phyloP scores from a whole-genome alignment of 148 eudicot species.

The Selenicereus undatus region DNA sequence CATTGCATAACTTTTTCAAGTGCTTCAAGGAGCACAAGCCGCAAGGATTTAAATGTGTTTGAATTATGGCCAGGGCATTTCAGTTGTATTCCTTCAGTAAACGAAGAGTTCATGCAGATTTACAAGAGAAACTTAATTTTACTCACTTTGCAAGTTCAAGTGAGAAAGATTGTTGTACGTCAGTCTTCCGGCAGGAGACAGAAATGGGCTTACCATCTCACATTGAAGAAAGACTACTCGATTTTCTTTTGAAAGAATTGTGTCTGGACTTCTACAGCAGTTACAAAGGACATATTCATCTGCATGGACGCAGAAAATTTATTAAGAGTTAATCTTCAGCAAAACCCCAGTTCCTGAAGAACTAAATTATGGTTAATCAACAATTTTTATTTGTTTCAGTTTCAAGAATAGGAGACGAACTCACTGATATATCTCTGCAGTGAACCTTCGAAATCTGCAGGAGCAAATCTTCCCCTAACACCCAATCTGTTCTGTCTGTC shows the following conservation, averaged over 20 bases:
- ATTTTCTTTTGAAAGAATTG: slow-evolving; percentile 38
- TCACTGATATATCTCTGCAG: slow-evolving; percentile 49
- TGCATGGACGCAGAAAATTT: slow-evolving; percentile 17
- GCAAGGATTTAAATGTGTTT: not conserved
- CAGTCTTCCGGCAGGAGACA: not conserved
- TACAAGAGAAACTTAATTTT: not conserved
- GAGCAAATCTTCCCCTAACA: slow-evolving; percentile 45
- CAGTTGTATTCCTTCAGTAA: not conserved
- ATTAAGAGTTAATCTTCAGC: not conserved
- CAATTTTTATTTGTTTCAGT: not conserved
- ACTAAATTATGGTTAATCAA: not conserved
- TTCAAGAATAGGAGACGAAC: not conserved
- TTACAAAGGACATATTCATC: slow-evolving; percentile 57
- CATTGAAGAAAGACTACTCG: slow-evolving; percentile 38
- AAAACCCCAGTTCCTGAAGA: not conserved
- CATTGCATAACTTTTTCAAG: not conserved
- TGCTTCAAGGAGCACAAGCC: not conserved
- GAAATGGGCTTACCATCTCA: slow-evolving; percentile 35
- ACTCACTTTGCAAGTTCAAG: not conserved
- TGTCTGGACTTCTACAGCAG: slow-evolving; percentile 50
- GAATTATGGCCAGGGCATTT: not conserved
- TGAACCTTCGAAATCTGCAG: slow-evolving; percentile 39
- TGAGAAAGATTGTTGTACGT: not conserved
- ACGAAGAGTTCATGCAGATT: not conserved
- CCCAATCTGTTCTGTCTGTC: slow-evolving; percentile 47